Conservation (phyloP, 2,329 filamentous ascomycete species). For the Xylariaceae sp. region DNA sequence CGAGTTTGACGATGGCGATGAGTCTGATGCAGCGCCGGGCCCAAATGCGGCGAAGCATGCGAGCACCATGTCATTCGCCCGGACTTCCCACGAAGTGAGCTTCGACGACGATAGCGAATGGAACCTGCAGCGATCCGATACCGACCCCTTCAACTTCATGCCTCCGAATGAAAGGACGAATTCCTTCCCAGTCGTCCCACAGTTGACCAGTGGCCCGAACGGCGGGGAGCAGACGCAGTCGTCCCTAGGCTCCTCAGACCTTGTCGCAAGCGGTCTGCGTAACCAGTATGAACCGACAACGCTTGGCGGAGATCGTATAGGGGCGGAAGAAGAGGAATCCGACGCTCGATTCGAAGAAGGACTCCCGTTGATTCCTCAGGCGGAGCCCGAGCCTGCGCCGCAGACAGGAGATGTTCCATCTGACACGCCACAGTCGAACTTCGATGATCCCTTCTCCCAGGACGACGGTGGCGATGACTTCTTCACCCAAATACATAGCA, state of each 20-base stretch:
- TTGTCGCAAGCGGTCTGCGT: no score
- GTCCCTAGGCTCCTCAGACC: no score
- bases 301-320: conserved; percentile 36
- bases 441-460: conserved; percentile 30
- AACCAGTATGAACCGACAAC: no score
- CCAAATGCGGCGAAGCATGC: conserved; percentile 42
- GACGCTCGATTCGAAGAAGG: conserved; percentile 64
- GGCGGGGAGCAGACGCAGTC: conserved; percentile 15
- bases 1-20: conserved; percentile 18
- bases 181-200: conserved; percentile 53
- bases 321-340: conserved; percentile 32
- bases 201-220: conserved; percentile 23
- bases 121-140: conserved; percentile 42
- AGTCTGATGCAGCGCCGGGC: conserved; percentile 20
- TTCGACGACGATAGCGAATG: conserved; percentile 56
- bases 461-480: conserved; percentile 52
- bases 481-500: conserved; percentile 44
- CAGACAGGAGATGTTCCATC: conserved; percentile 18
- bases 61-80: conserved; percentile 56
- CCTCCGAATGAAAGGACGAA: conserved; percentile 50
- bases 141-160: conserved; percentile 55
- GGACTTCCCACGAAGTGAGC: conserved; percentile 55
- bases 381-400: conserved; percentile 14
- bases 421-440: conserved; percentile 12
- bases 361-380: conserved; percentile 50